Conservation (phyloP, 306 rosid genomes). For the Citrullus amarus region DNA sequence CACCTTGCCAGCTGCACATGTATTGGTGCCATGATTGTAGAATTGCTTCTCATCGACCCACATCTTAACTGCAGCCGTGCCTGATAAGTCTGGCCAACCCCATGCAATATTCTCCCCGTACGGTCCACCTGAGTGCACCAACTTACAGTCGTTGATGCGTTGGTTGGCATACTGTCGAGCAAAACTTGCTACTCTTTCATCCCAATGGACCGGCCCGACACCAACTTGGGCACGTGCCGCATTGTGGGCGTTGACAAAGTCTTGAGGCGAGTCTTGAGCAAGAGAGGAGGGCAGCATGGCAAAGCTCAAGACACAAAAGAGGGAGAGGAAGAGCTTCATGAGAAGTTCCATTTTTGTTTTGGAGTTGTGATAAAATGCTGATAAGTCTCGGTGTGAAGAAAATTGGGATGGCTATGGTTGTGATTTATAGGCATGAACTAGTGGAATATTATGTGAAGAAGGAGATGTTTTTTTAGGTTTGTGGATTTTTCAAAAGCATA, state of each 20-base stretch:
- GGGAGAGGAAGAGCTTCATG: neutral
- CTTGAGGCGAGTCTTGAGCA: slow-evolving; percentile 27
- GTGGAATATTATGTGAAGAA: neutral
- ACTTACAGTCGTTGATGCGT: slow-evolving; percentile 4
- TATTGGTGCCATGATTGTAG: slow-evolving; percentile 11
- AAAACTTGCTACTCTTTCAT: slow-evolving; percentile 5
- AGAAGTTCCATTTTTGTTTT: neutral
- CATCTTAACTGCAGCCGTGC: slow-evolving; percentile 11
- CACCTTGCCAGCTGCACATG: neutral
- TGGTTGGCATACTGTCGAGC: slow-evolving; percentile 18
- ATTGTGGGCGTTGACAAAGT: slow-evolving; percentile 27
- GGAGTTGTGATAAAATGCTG: neutral
- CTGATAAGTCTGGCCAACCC: slow-evolving; percentile 14
- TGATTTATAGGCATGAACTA: neutral
- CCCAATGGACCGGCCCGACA: slow-evolving; percentile 17
- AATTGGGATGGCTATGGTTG: neutral
- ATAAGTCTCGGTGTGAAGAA: neutral
- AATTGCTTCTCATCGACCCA: slow-evolving; percentile 14
- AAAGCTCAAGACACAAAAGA: neutral
- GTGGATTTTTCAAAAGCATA: neutral
- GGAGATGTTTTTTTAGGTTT: neutral
- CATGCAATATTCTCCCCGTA: slow-evolving; percentile 39
- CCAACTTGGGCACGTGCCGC: slow-evolving; percentile 24
- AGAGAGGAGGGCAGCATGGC: neutral
- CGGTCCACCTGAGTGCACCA: slow-evolving; percentile 24